A percentile compares a stretch with the other conserved stretches of the same genome.
Evolutionary conservation across 1,284 basidiomycete species (phyloP).

Genomic region (Schizophyllum commune): DNA sequence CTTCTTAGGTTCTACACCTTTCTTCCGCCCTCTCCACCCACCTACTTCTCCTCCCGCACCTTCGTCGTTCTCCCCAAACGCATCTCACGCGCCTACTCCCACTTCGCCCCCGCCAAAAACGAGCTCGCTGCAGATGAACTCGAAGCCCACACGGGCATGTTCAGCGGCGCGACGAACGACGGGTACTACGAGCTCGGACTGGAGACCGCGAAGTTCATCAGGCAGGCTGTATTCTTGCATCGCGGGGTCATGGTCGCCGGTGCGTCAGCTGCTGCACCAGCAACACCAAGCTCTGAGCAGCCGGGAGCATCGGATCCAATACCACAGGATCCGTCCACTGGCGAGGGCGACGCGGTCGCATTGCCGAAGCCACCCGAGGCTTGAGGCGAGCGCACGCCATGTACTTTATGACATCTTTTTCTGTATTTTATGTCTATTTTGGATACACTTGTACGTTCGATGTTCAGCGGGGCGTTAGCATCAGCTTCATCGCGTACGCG

Average conservation of each 20-base stretch:
- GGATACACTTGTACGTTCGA: not conserved
- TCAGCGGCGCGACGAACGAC: slow-evolving; percentile 76
- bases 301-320: not conserved
- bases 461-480: slow-evolving; percentile 22
- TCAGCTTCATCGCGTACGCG: slow-evolving; percentile 82
- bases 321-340: not conserved
- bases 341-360: not conserved
- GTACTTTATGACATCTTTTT: not conserved
- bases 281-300: slow-evolving; percentile 6
- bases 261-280: not conserved
- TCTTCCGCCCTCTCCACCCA: slow-evolving; percentile 49
- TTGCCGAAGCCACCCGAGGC: not conserved
- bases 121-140: slow-evolving; percentile 71
- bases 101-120: slow-evolving; percentile 62
- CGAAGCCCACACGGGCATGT: slow-evolving; percentile 87
- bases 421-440: not conserved
- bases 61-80: slow-evolving; percentile 70
- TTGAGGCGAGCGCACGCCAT: not conserved
- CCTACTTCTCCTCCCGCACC: slow-evolving; percentile 48
- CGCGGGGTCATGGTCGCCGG: slow-evolving; percentile 16
- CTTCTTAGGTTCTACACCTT: slow-evolving; percentile 65
- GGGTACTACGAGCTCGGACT: slow-evolving; percentile 86
- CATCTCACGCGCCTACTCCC: slow-evolving; percentile 38
- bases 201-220: slow-evolving; percentile 49
- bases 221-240: slow-evolving; percentile 38